Evolutionary conservation across 179 eudicot genomes (phyloP).

Genomic region (Spergularia azorica): DNA sequence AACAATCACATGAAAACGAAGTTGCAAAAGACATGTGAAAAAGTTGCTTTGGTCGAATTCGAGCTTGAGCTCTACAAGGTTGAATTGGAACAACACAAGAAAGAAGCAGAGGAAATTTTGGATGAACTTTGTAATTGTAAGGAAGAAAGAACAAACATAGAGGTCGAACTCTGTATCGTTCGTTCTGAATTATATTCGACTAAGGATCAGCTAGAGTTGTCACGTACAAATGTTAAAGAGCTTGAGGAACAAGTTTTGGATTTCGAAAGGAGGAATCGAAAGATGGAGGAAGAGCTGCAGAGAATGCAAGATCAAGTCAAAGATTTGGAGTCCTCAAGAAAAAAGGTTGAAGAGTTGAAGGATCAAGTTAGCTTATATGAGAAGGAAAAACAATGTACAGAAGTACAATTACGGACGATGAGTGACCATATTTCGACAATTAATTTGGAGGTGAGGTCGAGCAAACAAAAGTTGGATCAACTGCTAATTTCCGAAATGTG

Average conservation of each 20-base stretch:
- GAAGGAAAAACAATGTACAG: not conserved
- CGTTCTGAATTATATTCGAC: constrained; percentile 12
- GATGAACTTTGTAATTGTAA: constrained; percentile 21
- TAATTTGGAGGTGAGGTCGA: constrained; percentile 9
- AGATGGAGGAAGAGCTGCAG: not conserved
- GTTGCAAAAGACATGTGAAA: constrained; percentile 20
- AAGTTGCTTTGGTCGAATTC: constrained; percentile 30
- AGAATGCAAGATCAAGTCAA: not conserved
- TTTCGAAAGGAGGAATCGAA: not conserved
- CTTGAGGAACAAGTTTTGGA: constrained; percentile 17
- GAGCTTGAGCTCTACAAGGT: constrained; percentile 32
- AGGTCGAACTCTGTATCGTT: constrained; percentile 7
- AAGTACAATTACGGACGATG: constrained; percentile 6
- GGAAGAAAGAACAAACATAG: constrained; percentile 5
- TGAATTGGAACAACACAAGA: constrained; percentile 33
- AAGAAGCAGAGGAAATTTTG: constrained; percentile 21
- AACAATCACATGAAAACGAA: constrained; percentile 10
- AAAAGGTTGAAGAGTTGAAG: constrained; percentile 15
- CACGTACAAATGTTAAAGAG: constrained; percentile 5
- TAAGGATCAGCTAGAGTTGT: constrained; percentile 13
- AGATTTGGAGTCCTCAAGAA: constrained; percentile 3
- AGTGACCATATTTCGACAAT: constrained; percentile 7
- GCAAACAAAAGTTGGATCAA: constrained; percentile 23
- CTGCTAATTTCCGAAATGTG: constrained; percentile 13
- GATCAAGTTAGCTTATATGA: not conserved